phyloP scores from a whole-genome alignment of 2,329 filamentous ascomycete genomes.

The Chaetomiaceae sp. region DNA sequence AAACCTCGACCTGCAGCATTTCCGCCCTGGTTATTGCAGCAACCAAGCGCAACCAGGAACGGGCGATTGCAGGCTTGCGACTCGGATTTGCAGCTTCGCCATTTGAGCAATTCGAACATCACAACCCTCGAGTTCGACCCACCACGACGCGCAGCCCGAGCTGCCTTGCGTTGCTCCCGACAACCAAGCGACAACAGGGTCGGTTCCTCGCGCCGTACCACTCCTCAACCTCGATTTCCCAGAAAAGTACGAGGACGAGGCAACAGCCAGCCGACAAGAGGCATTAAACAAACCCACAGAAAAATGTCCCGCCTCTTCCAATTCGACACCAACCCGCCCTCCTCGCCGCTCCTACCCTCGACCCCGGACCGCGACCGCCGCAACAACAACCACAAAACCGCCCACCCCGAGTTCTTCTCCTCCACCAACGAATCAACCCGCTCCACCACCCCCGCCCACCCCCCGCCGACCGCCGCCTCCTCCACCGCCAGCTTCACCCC shows the following conservation, averaged over 20 bases:
- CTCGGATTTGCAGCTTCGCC: slow-evolving; percentile 13
- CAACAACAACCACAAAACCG: not conserved
- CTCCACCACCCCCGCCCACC: slow-evolving; percentile 13
- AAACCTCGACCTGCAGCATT: slow-evolving; percentile 1
- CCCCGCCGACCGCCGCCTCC: slow-evolving; percentile 41
- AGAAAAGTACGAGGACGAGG: too few species aligned
- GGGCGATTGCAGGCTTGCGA: not conserved
- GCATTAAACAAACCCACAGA: not conserved
- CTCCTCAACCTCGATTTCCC: too few species aligned
- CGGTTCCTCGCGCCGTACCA: too few species aligned
- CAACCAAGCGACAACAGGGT: not conserved
- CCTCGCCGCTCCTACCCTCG: slow-evolving; percentile 7
- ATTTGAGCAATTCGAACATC: slow-evolving; percentile 25
- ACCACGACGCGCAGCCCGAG: not conserved
- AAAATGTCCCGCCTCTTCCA: slow-evolving; percentile 12
- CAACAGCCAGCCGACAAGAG: too few species aligned
- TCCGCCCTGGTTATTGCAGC: not conserved
- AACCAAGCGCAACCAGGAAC: not conserved
- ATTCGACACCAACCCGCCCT: not conserved
- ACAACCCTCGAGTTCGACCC: not conserved
- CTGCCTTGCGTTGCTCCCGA: not conserved
- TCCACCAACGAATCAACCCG: not conserved
- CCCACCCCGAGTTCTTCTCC: not conserved
- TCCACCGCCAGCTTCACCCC: slow-evolving; percentile 53
- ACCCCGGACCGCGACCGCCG: slow-evolving; percentile 9